Evolutionary conservation across 176 grass and related monocot genomes (phyloP), one percentile per base, ranked within the genome.

Genomic region (Elaeis guineensis): DNA sequence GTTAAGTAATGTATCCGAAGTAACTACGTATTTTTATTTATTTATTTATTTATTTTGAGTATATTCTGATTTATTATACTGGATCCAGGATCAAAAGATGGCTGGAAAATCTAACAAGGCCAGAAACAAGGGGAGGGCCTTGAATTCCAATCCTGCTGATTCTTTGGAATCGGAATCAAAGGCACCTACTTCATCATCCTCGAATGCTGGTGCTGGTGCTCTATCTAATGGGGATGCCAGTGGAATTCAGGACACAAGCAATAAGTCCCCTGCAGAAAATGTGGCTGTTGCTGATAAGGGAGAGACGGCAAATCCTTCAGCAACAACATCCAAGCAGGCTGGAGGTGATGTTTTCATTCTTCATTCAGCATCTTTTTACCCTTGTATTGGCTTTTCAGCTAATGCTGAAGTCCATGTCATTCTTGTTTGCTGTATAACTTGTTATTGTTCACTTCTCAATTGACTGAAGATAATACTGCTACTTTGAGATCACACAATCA

Each of bases 21-120:
- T 44, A 44, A 12, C 35, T 44, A 44, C 12, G 2, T 12, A 44
- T 44, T 11, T 26, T 4, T 12, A 14, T 11, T 26, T 4, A 2
- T 44, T 12, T n/a, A n/a, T n/a, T n/a, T n/a, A n/a, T n/a, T n/a
- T n/a, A n/a, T 44, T 11, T 44, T 44, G 9, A 44, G 8, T 2
- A 44, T 35, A 44, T 19, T 17, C 44, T 68, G 66, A 60, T 61
- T 29, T 69, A 59, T 62, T 22, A 25, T 69, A 21, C 7, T 52
- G 16, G 29, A 16, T 25, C 4, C 51, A 25, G 48, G 25, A 51
- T 78, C 77, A 71, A 72, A 51, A 68, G 76, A 98, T 98, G 94
- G 94, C 88, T 71, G 94, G 94, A 50, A 98, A 93, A 68, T 92
- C 88, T 17, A 98, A 92, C 60, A 86, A 79, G 22, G 70, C 65